A percentile compares a stretch with the other conserved stretches of the same genome.
These are phyloP conservation scores for Leptomonas pyrrhocoris DNA, from an alignment of 208 protist genomes.

Conservation along the genomic window DNA sequence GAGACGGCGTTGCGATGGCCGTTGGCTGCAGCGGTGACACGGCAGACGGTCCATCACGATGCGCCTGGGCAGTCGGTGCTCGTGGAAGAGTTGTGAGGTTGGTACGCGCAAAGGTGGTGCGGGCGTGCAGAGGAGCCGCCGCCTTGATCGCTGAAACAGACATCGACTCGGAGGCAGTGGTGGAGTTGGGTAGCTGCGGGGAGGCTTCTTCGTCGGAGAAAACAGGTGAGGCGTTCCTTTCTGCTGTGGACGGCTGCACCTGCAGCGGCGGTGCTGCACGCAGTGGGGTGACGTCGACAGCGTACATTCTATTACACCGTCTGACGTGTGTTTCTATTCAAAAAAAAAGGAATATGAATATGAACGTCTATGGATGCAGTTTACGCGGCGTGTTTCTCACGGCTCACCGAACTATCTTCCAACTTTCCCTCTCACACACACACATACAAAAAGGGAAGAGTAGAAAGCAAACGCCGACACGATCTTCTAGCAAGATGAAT, in stretches of 20 bases:
- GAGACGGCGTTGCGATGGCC: background rate
- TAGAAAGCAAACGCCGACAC: too few species aligned
- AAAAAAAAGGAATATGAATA: too few species aligned
- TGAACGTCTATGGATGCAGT: too few species aligned
- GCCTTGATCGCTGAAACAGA: background rate
- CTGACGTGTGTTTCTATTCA: too few species aligned
- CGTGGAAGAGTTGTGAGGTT: background rate
- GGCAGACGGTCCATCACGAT: background rate
- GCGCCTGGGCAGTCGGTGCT: background rate
- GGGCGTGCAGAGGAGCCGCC: background rate
- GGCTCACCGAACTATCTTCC: too few species aligned
- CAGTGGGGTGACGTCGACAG: background rate
- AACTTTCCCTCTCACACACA: too few species aligned
- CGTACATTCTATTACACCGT: background rate
- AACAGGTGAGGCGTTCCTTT: constrained; percentile 4
- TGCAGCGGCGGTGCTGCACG: constrained; percentile 3
- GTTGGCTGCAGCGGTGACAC: background rate
- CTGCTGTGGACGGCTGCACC: background rate
- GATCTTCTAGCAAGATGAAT: too few species aligned
- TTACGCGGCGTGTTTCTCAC: too few species aligned
- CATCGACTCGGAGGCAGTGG: background rate
- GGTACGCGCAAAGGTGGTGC: constrained; percentile 18
- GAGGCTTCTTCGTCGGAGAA: constrained; percentile 6
- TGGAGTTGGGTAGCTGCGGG: background rate
- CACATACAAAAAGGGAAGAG: too few species aligned